A percentile compares a stretch with the other conserved stretches of the same genome.
phyloP scores from a whole-genome alignment of 2,329 filamentous ascomycete species.

The Neospermospora avenae region DNA sequence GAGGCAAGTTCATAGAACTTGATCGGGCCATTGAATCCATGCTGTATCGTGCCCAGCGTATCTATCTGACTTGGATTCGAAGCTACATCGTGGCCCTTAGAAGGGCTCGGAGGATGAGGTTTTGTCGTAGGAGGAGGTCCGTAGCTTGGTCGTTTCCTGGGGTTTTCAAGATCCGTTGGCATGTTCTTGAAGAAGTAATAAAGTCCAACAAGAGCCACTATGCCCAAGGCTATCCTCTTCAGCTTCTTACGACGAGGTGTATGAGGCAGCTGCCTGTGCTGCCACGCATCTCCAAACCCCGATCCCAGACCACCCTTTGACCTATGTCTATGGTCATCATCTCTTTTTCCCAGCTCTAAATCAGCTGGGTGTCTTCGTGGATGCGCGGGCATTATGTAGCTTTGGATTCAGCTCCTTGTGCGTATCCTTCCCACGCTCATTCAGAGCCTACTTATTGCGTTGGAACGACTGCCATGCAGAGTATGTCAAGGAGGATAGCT shows the following conservation, averaged over 20 bases:
- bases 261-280: slow-evolving; percentile 40
- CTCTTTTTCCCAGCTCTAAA: slow-evolving; percentile 62
- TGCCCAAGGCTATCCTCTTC: slow-evolving; percentile 48
- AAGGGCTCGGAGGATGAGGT: background rate
- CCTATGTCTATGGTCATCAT: slow-evolving; percentile 54
- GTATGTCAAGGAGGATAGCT: background rate
- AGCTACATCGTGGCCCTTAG: slow-evolving; percentile 3
- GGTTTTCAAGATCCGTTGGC: slow-evolving; percentile 45
- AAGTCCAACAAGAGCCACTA: slow-evolving; percentile 48
- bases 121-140: slow-evolving; percentile 25
- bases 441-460: slow-evolving; percentile 22
- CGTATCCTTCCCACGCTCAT: slow-evolving; percentile 24
- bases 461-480: slow-evolving; percentile 24
- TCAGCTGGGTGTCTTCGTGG: slow-evolving; percentile 48
- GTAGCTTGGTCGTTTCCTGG: slow-evolving; percentile 37
- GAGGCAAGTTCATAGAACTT: slow-evolving; percentile 62
- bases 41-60: slow-evolving; percentile 32
- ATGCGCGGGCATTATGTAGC: slow-evolving; percentile 37
- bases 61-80: slow-evolving; percentile 13
- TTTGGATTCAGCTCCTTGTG: background rate
- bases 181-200: slow-evolving; percentile 66
- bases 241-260: slow-evolving; percentile 52
- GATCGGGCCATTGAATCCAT: slow-evolving; percentile 66
- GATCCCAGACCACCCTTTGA: slow-evolving; percentile 26
- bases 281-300: slow-evolving; percentile 34